phyloP scores from a whole-genome alignment of 2,329 filamentous ascomycete genomes.

The Myriosclerotinia scirpicola region DNA sequence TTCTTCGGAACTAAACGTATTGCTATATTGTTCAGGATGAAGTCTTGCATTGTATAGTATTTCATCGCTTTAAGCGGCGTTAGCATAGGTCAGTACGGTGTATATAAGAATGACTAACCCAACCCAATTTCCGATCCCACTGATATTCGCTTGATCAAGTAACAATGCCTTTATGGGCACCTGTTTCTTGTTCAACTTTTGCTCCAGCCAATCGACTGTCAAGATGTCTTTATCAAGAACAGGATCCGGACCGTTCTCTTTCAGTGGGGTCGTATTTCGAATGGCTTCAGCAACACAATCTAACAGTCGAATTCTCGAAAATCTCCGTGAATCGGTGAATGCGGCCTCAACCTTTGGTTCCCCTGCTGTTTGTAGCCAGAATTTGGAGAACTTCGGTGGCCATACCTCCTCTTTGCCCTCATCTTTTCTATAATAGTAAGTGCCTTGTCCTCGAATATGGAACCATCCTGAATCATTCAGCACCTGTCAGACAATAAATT shows the following conservation, averaged over 20 bases:
- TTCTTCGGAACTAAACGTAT: slow-evolving; percentile 73
- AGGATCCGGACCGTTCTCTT: slow-evolving; percentile 92
- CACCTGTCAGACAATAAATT: slow-evolving; percentile 2
- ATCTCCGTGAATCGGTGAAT: slow-evolving; percentile 79
- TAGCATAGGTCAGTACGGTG: background rate
- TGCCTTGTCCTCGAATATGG: slow-evolving; percentile 76
- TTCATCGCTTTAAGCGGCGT: slow-evolving; percentile 61
- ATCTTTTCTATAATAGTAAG: slow-evolving; percentile 71
- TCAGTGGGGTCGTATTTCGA: slow-evolving; percentile 72
- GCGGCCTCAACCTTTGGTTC: slow-evolving; percentile 60
- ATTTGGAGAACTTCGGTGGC: slow-evolving; percentile 92
- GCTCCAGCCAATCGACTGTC: slow-evolving; percentile 71
- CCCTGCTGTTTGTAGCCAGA: slow-evolving; percentile 66
- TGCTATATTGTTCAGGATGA: slow-evolving; percentile 90
- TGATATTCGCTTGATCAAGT: slow-evolving; percentile 83
- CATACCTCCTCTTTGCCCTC: slow-evolving; percentile 55
- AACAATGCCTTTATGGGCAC: slow-evolving; percentile 88
- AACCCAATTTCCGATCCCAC: slow-evolving; percentile 96
- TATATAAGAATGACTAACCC: slow-evolving; percentile 50
- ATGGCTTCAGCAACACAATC: slow-evolving; percentile 77
- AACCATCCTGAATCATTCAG: slow-evolving; percentile 63
- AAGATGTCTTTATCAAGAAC: slow-evolving; percentile 77
- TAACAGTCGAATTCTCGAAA: slow-evolving; percentile 78
- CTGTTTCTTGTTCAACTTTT: slow-evolving; percentile 70
- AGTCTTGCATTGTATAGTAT: slow-evolving; percentile 85